Conservation (phyloP, 2,329 filamentous ascomycete species). For the Tolypocladium tundrense region DNA sequence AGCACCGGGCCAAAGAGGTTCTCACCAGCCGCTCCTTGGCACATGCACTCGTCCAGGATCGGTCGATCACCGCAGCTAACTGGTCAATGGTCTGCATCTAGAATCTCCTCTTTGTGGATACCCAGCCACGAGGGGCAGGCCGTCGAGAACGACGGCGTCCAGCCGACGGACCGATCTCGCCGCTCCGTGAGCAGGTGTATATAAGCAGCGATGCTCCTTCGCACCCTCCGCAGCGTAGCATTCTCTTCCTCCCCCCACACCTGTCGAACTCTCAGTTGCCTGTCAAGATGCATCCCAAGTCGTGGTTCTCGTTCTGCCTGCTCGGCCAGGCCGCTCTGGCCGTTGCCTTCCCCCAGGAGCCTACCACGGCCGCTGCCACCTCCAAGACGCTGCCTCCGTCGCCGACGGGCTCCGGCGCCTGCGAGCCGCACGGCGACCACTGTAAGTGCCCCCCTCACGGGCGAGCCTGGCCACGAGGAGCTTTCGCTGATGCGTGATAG, state of each 20-base stretch:
- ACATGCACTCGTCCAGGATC: neutral
- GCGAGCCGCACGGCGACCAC: slow-evolving; percentile 8
- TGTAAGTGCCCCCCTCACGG: slow-evolving; percentile 2
- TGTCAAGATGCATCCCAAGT: slow-evolving; percentile 6
- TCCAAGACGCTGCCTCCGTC: slow-evolving; percentile 8
- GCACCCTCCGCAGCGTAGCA: neutral
- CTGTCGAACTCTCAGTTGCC: neutral
- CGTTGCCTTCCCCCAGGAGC: slow-evolving; percentile 2
- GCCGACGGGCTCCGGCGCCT: slow-evolving; percentile 7
- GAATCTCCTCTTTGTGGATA: neutral
- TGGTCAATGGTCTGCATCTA: neutral
- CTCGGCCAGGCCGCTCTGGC: slow-evolving; percentile 5
- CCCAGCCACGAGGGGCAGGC: neutral
- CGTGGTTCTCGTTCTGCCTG: slow-evolving; percentile 6
- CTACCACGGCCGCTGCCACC: neutral
- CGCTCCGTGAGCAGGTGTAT: neutral
- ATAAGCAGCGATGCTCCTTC: neutral
- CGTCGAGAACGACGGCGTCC: neutral
- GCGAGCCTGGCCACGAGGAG: neutral
- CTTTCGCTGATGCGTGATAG: neutral
- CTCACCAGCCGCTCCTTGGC: slow-evolving; percentile 5
- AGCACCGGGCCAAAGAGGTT: slow-evolving; percentile 1
- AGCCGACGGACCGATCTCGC: neutral
- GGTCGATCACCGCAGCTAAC: neutral
- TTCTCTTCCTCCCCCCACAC: neutral